Conservation (phyloP, 2,329 filamentous ascomycete genomes). For the Neoascochyta sp. region DNA sequence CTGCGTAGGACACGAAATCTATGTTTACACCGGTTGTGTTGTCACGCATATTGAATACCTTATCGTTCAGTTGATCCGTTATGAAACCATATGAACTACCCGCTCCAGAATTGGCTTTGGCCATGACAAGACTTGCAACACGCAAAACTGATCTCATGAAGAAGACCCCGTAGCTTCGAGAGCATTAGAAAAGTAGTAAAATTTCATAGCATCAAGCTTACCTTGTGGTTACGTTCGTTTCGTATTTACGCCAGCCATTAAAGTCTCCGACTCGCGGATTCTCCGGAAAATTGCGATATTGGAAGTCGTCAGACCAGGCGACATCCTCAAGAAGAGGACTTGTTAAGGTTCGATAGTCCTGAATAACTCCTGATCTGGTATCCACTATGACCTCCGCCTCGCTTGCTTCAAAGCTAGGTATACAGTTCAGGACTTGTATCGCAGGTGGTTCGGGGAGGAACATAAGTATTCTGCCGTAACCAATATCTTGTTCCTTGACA, state of each 20-base stretch:
- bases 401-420: conserved; percentile 9
- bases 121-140: conserved; percentile 5
- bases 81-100: too few relatives aligned
- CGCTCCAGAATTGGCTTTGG: too few relatives aligned
- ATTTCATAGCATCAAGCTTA: conserved; percentile 1
- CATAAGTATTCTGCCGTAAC: not conserved
- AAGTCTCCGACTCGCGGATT: conserved; percentile 1
- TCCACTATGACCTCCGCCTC: conserved; percentile 8
- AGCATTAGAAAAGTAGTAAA: not conserved
- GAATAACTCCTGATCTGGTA: conserved; percentile 4
- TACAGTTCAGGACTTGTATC: conserved; percentile 12
- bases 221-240: conserved; percentile 9
- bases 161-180: conserved; percentile 10
- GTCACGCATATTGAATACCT: conserved; percentile 23
- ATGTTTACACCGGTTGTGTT: conserved; percentile 11
- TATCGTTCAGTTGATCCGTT: not conserved
- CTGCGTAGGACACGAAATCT: conserved; percentile 16
- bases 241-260: conserved; percentile 1
- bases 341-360: conserved; percentile 6
- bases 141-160: conserved; percentile 10
- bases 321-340: conserved; percentile 2
- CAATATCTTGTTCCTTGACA: not conserved
- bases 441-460: conserved; percentile 6
- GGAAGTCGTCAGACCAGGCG: conserved; percentile 10
- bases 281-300: conserved; percentile 5